phyloP scores from a whole-genome alignment of 2,329 filamentous ascomycete species.

The Fusarium begoniae region DNA sequence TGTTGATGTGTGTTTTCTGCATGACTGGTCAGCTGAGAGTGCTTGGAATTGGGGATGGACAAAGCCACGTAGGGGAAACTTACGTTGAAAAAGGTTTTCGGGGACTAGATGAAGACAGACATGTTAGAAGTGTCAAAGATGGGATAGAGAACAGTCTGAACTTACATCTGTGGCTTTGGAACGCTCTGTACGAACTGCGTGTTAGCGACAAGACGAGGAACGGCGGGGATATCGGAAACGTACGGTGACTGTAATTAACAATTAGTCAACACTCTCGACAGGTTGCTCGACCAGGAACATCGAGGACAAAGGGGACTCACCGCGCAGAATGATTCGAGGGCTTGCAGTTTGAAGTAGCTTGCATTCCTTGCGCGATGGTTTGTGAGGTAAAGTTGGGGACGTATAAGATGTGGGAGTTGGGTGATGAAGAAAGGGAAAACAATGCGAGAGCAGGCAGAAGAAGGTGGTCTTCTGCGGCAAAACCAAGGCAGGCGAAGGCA shows the following conservation, averaged over 20 bases:
- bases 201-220: background rate
- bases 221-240: background rate
- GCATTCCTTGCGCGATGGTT: background rate
- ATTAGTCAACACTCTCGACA: background rate
- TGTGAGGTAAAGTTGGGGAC: background rate
- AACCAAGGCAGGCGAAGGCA: background rate
- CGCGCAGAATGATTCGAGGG: fast-evolving
- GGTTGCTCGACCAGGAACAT: background rate
- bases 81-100: no score
- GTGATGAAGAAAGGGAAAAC: background rate
- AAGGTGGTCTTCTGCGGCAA: background rate
- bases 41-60: background rate
- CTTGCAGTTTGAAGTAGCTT: background rate
- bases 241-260: fast-evolving
- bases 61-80: background rate
- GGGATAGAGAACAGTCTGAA: background rate
- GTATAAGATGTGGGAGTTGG: background rate
- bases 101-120: background rate
- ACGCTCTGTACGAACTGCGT: background rate
- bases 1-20: fast-evolving
- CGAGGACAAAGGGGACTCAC: background rate
- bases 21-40: background rate
- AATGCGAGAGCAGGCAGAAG: background rate
- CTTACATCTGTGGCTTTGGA: fast-evolving
- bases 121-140: background rate